Evolutionary conservation across 108 stramenopile species (phyloP), one percentile per base, ranked within the genome.

Genomic region (Pseudonitzschia multiseries): DNA sequence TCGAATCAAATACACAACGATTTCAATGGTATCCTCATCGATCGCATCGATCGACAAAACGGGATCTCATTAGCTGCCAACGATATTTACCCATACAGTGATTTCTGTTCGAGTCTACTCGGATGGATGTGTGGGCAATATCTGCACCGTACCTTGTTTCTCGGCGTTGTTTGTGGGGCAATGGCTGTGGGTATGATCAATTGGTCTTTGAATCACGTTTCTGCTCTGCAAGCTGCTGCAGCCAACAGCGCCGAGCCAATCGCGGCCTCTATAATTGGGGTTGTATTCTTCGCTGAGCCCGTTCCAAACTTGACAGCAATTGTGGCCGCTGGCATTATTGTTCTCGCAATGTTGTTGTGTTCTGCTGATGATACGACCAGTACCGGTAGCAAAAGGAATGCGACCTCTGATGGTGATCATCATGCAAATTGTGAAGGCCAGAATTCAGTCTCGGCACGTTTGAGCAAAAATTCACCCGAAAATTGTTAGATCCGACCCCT

Each of bases 181-280:
- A 33, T 62, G 12, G 61, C 61, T n/a, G 61, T 62, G 32, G 32
- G 33, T 21, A 31, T 62, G 29, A 62, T 62, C 36, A 62, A 62
- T 62, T 62, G 61, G 61, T 62, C 61, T 18, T 29, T 62, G n/a
- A 62, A 62, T 62, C 61, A 62, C 10, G 61, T 62, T 8, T 33
- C 61, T 21, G 61, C 61, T 21, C 61, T 62, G 4, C 61, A 62
- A n/a, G 61, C 61, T 62, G 61, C 61, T 5, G 61, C 61, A 20
- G 61, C 61, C 32, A 62, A 62, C 61, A 62, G 61, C 33, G 61
- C 61, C 3, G 61, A 62, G 29, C 61, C 61, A 18, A 40, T 62
- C 17, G 36, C 36, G 40, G 61, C 61, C 12, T 62, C 61, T 6
- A 40, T 62, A 9, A 62, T 62, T 62, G 61, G 61, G 8, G 31